Conservation (phyloP, 2,329 filamentous ascomycete species). For the Epichloe baconii region DNA sequence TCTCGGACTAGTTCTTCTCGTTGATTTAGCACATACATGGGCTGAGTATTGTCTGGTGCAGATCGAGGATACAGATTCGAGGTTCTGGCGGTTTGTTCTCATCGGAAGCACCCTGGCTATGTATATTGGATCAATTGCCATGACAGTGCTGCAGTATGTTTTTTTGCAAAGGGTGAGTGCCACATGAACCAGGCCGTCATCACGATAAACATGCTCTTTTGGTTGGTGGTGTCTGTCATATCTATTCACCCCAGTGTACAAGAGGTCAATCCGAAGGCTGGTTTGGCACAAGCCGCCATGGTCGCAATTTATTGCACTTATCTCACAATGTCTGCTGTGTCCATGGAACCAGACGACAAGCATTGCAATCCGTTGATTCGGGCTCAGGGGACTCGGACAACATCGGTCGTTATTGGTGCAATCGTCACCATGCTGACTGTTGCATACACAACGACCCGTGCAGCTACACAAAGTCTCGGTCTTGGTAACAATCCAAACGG, state of each 20-base stretch:
- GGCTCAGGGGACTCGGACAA: slow-evolving; percentile 76
- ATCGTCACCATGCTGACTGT: slow-evolving; percentile 95
- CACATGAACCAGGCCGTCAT: slow-evolving; percentile 96
- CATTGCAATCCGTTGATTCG: slow-evolving; percentile 85
- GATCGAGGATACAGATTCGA: slow-evolving; percentile 81
- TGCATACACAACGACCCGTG: slow-evolving; percentile 92
- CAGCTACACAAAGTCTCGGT: slow-evolving; percentile 79
- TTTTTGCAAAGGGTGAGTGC: slow-evolving; percentile 76
- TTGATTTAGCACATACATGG: slow-evolving; percentile 94
- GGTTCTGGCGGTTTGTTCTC: slow-evolving; percentile 70
- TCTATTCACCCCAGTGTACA: slow-evolving; percentile 87
- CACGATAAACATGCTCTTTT: slow-evolving; percentile 79
- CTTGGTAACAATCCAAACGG: slow-evolving; percentile 41
- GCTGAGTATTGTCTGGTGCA: slow-evolving; percentile 90
- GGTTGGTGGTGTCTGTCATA: slow-evolving; percentile 66
- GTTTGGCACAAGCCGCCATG: slow-evolving; percentile 93
- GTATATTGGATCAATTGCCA: slow-evolving; percentile 80
- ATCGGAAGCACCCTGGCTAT: slow-evolving; percentile 89
- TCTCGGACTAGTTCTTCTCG: slow-evolving; percentile 79
- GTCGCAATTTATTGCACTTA: slow-evolving; percentile 98
- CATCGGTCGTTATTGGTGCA: slow-evolving; percentile 82
- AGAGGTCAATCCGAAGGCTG: slow-evolving; percentile 83
- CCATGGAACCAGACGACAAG: slow-evolving; percentile 92
- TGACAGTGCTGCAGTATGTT: slow-evolving; percentile 95
- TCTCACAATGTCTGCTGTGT: slow-evolving; percentile 93